These are phyloP conservation scores for Thalassiosira hispida DNA, from an alignment of 352 stramenopile species.

Conservation along the genomic window DNA sequence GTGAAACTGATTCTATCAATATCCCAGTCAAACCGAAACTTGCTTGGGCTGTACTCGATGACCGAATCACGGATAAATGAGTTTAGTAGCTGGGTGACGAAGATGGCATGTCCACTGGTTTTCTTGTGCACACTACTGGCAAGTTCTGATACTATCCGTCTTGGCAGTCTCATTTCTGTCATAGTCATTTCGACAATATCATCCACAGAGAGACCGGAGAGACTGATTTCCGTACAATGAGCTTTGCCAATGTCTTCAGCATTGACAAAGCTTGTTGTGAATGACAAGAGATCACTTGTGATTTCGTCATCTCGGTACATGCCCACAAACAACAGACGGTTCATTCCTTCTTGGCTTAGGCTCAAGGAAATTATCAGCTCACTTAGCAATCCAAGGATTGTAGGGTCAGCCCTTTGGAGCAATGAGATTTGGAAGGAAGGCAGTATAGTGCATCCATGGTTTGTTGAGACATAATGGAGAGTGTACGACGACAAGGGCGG, in stretches of 20 bases:
- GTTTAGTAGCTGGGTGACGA: slow-evolving; percentile 2
- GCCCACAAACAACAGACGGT: neutral
- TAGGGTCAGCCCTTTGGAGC: neutral
- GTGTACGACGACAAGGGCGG: too few relatives aligned
- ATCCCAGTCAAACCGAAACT: neutral
- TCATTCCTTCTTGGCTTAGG: neutral
- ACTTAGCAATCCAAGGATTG: neutral
- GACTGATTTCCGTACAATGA: neutral
- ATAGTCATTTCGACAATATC: slow-evolving; percentile 7
- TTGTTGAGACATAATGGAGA: too few relatives aligned
- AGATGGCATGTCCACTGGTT: slow-evolving; percentile 2
- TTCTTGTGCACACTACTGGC: slow-evolving; percentile 3
- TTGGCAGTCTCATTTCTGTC: slow-evolving; percentile 3
- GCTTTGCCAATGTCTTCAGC: neutral
- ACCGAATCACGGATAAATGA: neutral
- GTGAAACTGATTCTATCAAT: neutral
- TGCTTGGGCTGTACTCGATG: neutral
- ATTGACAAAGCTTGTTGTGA: too few relatives aligned
- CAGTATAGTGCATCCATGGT: neutral
- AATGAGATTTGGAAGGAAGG: neutral
- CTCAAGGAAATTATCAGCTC: neutral
- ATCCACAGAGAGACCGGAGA: neutral
- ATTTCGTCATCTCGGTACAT: neutral
- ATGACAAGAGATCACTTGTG: neutral
- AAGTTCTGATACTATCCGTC: neutral